Percentiles rank a stretch among this genome's conserved stretches.
phyloP scores from a whole-genome alignment of 768 basidiomycete genomes.

The Porphyrellus cyaneotinctus region DNA sequence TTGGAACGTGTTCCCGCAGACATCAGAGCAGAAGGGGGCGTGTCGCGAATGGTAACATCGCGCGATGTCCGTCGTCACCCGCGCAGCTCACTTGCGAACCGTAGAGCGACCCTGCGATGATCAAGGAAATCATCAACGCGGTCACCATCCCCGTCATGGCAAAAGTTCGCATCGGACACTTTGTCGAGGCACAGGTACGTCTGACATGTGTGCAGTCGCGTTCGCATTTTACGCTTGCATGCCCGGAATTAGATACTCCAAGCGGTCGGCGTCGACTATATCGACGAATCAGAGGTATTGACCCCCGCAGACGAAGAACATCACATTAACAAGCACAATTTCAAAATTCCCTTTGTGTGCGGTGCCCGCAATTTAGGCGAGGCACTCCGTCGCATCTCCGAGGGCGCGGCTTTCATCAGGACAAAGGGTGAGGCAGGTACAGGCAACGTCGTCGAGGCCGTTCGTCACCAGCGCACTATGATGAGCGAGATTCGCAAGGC shows the following conservation, averaged over 20 bases:
- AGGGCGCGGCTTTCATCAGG: constrained; percentile 97
- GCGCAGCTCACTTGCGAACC: not conserved
- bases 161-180: constrained; percentile 94
- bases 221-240: not conserved
- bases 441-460: constrained; percentile 90
- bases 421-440: constrained; percentile 94
- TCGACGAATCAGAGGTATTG: constrained; percentile 91
- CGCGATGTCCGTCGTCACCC: not conserved
- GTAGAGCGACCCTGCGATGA: constrained; percentile 92
- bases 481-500: constrained; percentile 82
- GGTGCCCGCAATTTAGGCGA: constrained; percentile 95
- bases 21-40: constrained; percentile 88
- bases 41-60: constrained; percentile 84
- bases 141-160: constrained; percentile 98
- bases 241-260: constrained; percentile 69
- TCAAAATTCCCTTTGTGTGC: constrained; percentile 95
- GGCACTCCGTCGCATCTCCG: constrained; percentile 91
- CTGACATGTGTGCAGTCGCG: not conserved
- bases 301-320: constrained; percentile 95
- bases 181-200: constrained; percentile 88
- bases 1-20: constrained; percentile 94
- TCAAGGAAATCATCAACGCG: constrained; percentile 91
- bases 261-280: constrained; percentile 92
- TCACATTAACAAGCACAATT: constrained; percentile 95
- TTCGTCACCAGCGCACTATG: constrained; percentile 84